A percentile compares a stretch with the other conserved stretches of the same genome.
Evolutionary conservation across 768 basidiomycete genomes (phyloP).

Genomic region (Daedalea quercina): DNA sequence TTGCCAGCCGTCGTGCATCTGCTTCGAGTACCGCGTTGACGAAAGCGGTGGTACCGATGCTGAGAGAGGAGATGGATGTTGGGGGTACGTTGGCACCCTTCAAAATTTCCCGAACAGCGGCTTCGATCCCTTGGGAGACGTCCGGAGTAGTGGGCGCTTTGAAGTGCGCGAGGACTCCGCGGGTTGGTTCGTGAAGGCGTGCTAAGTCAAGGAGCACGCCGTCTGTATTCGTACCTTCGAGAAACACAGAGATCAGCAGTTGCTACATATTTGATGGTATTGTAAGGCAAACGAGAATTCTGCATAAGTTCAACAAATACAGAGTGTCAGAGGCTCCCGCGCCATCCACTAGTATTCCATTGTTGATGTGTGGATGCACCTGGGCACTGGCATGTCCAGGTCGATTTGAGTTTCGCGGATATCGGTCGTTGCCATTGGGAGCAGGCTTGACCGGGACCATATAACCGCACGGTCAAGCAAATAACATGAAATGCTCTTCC

Average conservation of each 20-base stretch:
- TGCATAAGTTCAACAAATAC: too few species aligned
- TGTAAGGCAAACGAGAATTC: too few species aligned
- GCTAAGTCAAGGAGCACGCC: constrained; percentile 31
- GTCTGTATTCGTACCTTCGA: constrained; percentile 31
- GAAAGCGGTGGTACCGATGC: constrained; percentile 49
- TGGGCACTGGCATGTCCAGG: too few species aligned
- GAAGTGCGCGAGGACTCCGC: constrained; percentile 29
- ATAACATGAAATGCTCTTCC: too few species aligned
- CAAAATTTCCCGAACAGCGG: constrained; percentile 41
- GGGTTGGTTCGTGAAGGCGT: constrained; percentile 23
- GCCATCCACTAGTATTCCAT: too few species aligned
- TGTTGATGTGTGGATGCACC: too few species aligned
- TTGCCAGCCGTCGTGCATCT: constrained; percentile 41
- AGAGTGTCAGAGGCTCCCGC: too few species aligned
- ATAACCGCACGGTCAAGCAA: too few species aligned
- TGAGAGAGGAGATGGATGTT: constrained; percentile 38
- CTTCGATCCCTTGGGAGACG: constrained; percentile 52
- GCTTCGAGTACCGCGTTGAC: constrained; percentile 50
- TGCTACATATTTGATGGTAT: too few species aligned
- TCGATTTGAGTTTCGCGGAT: too few species aligned
- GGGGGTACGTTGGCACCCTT: constrained; percentile 28
- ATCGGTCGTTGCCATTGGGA: too few species aligned
- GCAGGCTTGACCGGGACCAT: too few species aligned
- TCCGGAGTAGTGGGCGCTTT: constrained; percentile 53
- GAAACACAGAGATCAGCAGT: neutral